These are phyloP conservation scores for Ulota crispa DNA, from an alignment of 225 moss, liverwort and hornwort genomes.

Conservation along the genomic window DNA sequence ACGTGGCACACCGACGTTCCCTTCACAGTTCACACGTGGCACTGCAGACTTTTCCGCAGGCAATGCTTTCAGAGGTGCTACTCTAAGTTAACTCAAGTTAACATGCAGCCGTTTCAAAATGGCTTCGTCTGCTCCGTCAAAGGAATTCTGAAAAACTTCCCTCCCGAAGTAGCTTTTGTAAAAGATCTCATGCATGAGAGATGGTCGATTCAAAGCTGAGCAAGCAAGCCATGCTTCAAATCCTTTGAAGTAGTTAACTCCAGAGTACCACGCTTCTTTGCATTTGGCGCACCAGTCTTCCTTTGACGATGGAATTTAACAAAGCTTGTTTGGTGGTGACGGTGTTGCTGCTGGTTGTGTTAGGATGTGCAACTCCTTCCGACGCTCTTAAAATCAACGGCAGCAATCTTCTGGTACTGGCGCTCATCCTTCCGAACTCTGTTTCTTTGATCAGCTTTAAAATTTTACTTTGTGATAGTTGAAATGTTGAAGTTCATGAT, in stretches of 20 bases:
- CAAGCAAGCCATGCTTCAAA: too few relatives aligned
- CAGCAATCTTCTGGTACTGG: slow-evolving; percentile 27
- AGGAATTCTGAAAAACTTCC: not conserved
- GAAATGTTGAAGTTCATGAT: not conserved
- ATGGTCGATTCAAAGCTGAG: not conserved
- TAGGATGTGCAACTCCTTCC: slow-evolving; percentile 24
- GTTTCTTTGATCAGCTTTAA: not conserved
- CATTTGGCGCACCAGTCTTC: not conserved
- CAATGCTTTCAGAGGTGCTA: not conserved
- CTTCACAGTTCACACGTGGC: not conserved
- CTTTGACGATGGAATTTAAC: not conserved
- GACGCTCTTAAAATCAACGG: slow-evolving; percentile 26
- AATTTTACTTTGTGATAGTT: too few relatives aligned
- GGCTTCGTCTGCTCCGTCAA: not conserved
- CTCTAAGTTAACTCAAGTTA: too few relatives aligned
- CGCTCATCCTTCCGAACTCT: not conserved
- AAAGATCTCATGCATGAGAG: not conserved
- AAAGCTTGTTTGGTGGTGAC: not conserved
- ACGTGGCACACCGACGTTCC: not conserved
- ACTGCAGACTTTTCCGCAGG: not conserved
- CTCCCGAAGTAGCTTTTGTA: too few relatives aligned
- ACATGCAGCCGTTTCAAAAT: not conserved
- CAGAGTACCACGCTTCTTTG: not conserved
- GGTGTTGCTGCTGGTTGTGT: slow-evolving; percentile 1
- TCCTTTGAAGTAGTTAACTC: not conserved